phyloP scores from a whole-genome alignment of 306 rosid species.

The Quercus cerris region DNA sequence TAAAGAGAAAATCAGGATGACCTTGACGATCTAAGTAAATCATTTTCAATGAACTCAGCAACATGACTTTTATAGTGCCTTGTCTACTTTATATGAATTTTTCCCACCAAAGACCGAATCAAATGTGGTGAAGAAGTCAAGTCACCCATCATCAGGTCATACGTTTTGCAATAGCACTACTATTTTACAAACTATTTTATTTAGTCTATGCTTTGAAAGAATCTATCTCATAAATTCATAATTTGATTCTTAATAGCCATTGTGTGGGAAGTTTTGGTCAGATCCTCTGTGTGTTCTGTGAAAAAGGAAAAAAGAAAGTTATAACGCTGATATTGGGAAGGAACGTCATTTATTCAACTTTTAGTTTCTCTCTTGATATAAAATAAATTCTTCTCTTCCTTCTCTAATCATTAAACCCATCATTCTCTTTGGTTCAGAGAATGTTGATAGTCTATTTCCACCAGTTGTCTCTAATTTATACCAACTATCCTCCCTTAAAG shows the following conservation, averaged over 20 bases:
- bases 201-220: neutral
- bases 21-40: neutral
- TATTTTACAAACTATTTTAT: neutral
- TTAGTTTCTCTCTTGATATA: neutral
- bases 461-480: neutral
- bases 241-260: neutral
- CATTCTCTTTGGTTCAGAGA: neutral
- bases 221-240: neutral
- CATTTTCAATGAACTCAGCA: neutral
- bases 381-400: neutral
- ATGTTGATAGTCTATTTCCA: neutral
- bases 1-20: neutral
- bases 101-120: neutral
- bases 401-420: neutral
- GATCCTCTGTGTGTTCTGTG: neutral
- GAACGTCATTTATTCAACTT: neutral
- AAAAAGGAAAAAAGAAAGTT: neutral
- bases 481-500: neutral
- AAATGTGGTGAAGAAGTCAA: neutral
- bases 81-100: neutral
- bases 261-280: conserved; percentile 3
- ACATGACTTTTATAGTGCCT: neutral
- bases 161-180: neutral
- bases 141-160: neutral
- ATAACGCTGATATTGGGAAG: neutral